These are phyloP conservation scores for Cryptosporidium ubiquitum DNA, from an alignment of 169 alveolate genomes.

Conservation along the genomic window DNA sequence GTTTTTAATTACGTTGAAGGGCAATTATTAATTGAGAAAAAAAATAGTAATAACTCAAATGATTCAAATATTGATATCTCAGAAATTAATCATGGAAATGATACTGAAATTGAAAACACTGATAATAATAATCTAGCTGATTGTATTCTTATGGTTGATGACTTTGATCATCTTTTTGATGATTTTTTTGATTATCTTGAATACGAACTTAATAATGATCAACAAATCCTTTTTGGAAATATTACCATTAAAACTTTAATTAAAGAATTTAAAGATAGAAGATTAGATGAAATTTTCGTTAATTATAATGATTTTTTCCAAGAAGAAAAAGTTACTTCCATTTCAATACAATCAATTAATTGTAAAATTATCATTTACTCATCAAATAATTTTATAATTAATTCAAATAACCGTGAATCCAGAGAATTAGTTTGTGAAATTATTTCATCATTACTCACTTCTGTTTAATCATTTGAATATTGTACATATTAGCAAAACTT, in stretches of 20 bases:
- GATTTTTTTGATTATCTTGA: not conserved
- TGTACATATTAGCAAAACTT: constrained; percentile 14
- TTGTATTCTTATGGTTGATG: not conserved
- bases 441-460: constrained; percentile 39
- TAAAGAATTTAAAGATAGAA: constrained; percentile 2
- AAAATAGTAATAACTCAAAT: not conserved
- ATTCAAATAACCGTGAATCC: constrained; percentile 15
- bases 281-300: constrained; percentile 17
- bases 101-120: not conserved
- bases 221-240: constrained; percentile 17
- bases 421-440: constrained; percentile 35
- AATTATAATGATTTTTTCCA: constrained; percentile 17
- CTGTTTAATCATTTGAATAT: constrained; percentile 20
- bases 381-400: constrained; percentile 19
- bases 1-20: constrained; percentile 12
- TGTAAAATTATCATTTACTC: constrained; percentile 27
- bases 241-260: constrained; percentile 32
- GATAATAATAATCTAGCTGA: not conserved
- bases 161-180: not conserved
- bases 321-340: constrained; percentile 18
- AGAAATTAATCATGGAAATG: not conserved
- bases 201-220: not conserved
- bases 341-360: constrained; percentile 33
- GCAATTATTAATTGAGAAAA: constrained; percentile 10
- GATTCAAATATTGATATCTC: not conserved